Percentiles rank a stretch among this genome's conserved stretches.
phyloP scores from a whole-genome alignment of 2,329 filamentous ascomycete genomes.

The Niveomyces coronatus region DNA sequence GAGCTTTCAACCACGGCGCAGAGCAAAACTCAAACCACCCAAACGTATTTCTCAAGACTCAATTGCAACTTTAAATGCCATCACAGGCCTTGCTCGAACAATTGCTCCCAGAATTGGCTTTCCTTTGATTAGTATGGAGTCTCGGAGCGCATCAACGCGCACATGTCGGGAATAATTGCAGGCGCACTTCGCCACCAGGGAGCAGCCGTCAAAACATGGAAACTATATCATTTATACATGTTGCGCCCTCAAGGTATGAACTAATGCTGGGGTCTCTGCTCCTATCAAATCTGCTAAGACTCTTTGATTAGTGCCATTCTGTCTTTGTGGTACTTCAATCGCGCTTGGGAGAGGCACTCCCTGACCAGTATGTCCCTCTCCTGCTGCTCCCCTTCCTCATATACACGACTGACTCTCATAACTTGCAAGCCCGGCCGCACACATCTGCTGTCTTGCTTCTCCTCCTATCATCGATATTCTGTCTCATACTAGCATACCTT shows the following conservation, averaged over 20 bases:
- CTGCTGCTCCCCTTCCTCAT: neutral
- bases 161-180: no score
- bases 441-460: conserved; percentile 23
- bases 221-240: neutral
- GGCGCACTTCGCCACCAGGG: no score
- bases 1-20: neutral
- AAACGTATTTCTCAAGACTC: no score
- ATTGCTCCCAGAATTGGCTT: no score
- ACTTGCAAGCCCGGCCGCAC: conserved; percentile 34
- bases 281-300: neutral
- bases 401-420: conserved; percentile 11
- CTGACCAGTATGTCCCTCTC: conserved; percentile 31
- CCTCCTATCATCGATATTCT: neutral
- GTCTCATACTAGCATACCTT: neutral
- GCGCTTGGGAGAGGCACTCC: conserved; percentile 36
- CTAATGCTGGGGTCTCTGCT: neutral
- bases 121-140: no score
- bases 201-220: no score
- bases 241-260: conserved; percentile 4
- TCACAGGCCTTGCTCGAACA: no score
- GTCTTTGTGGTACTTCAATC: conserved; percentile 35
- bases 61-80: no score
- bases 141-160: no score
- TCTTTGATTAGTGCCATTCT: neutral
- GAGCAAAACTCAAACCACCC: no score